Evolutionary conservation across 169 alveolate species (phyloP), one percentile per base, ranked within the genome.

Genomic region (Cyclospora cayetanensis): DNA sequence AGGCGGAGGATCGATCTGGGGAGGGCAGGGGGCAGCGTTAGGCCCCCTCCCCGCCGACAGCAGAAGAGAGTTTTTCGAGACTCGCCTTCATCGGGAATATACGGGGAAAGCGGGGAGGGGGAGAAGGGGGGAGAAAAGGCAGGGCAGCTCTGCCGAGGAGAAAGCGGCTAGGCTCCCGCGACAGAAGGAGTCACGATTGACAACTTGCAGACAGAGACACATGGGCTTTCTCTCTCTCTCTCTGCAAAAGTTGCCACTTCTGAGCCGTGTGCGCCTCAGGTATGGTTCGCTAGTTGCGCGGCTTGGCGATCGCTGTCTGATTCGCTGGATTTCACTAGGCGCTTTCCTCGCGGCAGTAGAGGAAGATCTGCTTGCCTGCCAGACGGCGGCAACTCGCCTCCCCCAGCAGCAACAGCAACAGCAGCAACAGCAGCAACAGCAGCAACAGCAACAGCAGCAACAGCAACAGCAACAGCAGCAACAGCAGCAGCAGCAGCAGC

Each of bases 271-370:
- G 68, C 34, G 29, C n/a, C n/a, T n/a, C 65, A 77, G 87, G 27
- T 77, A 77, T 52, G 87, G 68, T 22, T 77, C 25, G 20, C 87
- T 77, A 15, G 70, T 77, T 34, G 87, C 68, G 43, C 65, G 87
- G 29, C 42, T 77, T 66, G 87, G 87, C 4, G 87, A 77, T 41
- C 66, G 87, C 18, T 77, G 87, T 39, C 42, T 77, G 42, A 68
- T 77, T 39, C 87, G 87, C 46, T 77, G 87, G 87, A 11, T 43
- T 41, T 2, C 66, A 2, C 70, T 46, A 25, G 68, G 87, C 11
- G 29, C 55, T 3, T 77, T 77, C 41, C 34, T 34, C 29, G 87
- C 55, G 5, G 41, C 55, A 46, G 55, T 77, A 27, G 87, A 77
- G 65, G 42, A 77, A 29, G 87, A 77, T 39, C 12, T 41, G 29